Evolutionary conservation across 176 grass and related monocot species (phyloP), one percentile per base, ranked within the genome.

Genomic region (Ananas comosus): DNA sequence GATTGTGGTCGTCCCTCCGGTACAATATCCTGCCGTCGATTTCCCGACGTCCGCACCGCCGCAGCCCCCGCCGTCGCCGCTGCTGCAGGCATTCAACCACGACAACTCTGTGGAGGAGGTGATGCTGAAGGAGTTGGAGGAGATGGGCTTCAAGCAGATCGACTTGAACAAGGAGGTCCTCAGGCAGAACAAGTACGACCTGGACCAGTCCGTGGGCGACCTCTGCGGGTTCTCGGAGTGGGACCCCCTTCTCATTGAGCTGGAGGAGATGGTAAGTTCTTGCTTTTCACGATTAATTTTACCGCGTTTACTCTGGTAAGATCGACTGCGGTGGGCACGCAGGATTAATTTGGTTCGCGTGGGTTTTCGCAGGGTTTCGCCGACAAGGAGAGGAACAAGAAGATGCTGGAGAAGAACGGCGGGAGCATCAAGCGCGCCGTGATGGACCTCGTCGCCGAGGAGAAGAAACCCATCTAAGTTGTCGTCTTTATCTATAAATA

Each of bases 101-200:
- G 12, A 80, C 16, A 69, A 71, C 65, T 22, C 13, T 16, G 65
- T 79, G 29, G 89, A 97, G 81, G 83, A 83, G 51, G 72, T 59
- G 18, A 71, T 89, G 77, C 63, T 96, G 14, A 79, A 64, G 48
- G 81, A 85, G 68, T 79, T 96, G 27, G 81, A 76, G 78, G 57
- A 72, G 4, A 87, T 92, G 81, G 92, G 92, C 53, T 96, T 96
- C 28, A 72, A 57, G 67, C 79, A 87, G 52, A 53, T 66, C 68
- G 86, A 89, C 22, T 78, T 96, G 58, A 96, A 96, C 81, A 96
- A 87, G 73, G 73, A 91, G 61, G 68, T 91, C 51, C 83, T 96
- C 17, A 75, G 83, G 76, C 54, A 70, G 73, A 92, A 92, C 12
- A 76, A 85, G 49, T 88, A 90, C 17, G 65, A 92, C 51, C 22